Conservation (phyloP, 1,139 yeast genomes). For the Yamadazyma diospyri region DNA sequence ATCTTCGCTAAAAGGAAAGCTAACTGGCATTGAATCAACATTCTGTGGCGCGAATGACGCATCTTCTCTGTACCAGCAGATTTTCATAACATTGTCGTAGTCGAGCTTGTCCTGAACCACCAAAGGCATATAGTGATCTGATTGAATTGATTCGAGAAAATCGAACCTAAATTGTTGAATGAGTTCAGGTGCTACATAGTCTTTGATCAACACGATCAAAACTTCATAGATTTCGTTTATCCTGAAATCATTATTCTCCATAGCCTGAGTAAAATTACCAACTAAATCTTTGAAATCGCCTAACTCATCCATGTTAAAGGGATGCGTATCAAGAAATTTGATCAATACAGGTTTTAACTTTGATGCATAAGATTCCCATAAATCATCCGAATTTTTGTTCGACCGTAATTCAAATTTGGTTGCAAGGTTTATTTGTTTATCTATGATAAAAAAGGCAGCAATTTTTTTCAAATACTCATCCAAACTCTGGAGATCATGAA, state of each 20-base stretch:
- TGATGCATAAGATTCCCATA: slow-evolving; percentile 70
- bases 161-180: slow-evolving; percentile 57
- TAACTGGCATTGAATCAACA: slow-evolving; percentile 52
- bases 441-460: slow-evolving; percentile 75
- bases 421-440: slow-evolving; percentile 57
- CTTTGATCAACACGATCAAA: slow-evolving; percentile 55
- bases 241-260: slow-evolving; percentile 69
- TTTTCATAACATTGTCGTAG: slow-evolving; percentile 58
- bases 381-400: slow-evolving; percentile 61
- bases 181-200: slow-evolving; percentile 55
- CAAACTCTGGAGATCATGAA: slow-evolving; percentile 23
- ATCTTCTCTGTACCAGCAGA: slow-evolving; percentile 68
- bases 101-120: slow-evolving; percentile 56
- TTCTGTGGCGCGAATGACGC: slow-evolving; percentile 41
- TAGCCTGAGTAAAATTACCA: slow-evolving; percentile 71
- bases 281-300: slow-evolving; percentile 49
- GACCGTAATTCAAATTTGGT: slow-evolving; percentile 55
- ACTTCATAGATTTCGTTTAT: slow-evolving; percentile 61
- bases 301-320: slow-evolving; percentile 30
- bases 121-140: slow-evolving; percentile 89
- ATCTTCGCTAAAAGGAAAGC: slow-evolving; percentile 83
- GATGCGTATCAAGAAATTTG: slow-evolving; percentile 29
- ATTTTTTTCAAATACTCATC: slow-evolving; percentile 59
- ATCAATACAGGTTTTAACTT: slow-evolving; percentile 56
- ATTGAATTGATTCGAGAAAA: slow-evolving; percentile 60